phyloP scores from a whole-genome alignment of 805 yeast genomes.

The Candida ovalis region DNA sequence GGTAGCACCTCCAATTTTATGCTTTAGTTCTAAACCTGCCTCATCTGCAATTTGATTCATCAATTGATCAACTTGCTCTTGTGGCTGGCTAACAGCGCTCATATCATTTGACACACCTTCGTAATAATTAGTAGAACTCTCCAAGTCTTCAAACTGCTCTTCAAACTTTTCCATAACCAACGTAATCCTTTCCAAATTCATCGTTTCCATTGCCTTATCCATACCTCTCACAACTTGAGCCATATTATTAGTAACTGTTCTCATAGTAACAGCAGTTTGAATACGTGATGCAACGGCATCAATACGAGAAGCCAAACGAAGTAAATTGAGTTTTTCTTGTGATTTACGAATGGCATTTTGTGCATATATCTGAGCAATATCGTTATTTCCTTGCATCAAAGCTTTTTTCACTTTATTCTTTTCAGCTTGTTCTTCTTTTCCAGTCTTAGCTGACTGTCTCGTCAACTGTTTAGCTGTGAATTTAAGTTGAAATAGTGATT shows the following conservation, averaged over 20 bases:
- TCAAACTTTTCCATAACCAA: conserved; percentile 97
- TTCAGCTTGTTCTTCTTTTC: conserved; percentile 84
- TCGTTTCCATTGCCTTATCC: conserved; percentile 93
- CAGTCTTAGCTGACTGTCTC: conserved; percentile 85
- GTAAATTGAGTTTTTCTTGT: conserved; percentile 76
- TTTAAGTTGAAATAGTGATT: conserved; percentile 63
- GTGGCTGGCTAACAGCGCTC: conserved; percentile 87
- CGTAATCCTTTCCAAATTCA: conserved; percentile 92
- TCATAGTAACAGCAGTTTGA: conserved; percentile 97
- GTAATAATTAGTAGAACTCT: conserved; percentile 88
- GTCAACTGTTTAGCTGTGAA: conserved; percentile 93
- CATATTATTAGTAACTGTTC: conserved; percentile 93
- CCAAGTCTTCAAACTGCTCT: conserved; percentile 91
- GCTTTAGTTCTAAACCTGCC: conserved; percentile 91
- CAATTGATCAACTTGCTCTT: conserved; percentile 88
- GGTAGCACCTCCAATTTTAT: conserved; percentile 64
- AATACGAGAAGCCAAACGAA: conserved; percentile 80
- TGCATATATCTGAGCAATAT: conserved; percentile 91
- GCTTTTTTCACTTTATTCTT: conserved; percentile 90
- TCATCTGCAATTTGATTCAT: conserved; percentile 95
- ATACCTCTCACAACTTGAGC: conserved; percentile 87
- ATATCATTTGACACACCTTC: conserved; percentile 86
- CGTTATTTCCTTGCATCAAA: conserved; percentile 77
- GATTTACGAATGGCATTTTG: conserved; percentile 92
- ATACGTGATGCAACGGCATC: conserved; percentile 96